These are phyloP conservation scores for Aspergillus tamarii DNA, from an alignment of 2,329 filamentous ascomycete species.

Conservation along the genomic window DNA sequence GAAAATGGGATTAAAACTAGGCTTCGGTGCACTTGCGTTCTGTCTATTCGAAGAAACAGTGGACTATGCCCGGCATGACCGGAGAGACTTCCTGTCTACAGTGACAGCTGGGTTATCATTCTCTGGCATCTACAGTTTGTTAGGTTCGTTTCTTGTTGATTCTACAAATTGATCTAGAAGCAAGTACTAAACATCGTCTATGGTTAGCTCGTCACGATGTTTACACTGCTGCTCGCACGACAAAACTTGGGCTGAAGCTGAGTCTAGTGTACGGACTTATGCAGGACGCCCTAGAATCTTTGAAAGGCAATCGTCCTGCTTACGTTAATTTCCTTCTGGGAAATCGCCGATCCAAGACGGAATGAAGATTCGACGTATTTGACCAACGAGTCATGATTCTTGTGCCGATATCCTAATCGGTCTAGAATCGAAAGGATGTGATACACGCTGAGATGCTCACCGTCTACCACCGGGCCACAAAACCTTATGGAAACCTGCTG, in stretches of 20 bases:
- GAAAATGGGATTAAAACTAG: constrained; percentile 71
- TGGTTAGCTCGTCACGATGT: constrained; percentile 74
- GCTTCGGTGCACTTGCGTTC: constrained; percentile 74
- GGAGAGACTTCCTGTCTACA: constrained; percentile 77
- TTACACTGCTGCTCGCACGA: constrained; percentile 74
- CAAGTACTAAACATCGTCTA: not conserved
- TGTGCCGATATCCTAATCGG: not conserved
- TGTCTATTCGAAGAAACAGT: constrained; percentile 83
- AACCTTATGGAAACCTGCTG: not conserved
- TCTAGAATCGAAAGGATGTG: not conserved
- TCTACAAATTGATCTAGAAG: not conserved
- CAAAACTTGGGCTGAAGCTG: constrained; percentile 76
- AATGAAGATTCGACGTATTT: constrained; percentile 17
- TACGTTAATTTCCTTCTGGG: constrained; percentile 71
- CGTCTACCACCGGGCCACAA: not conserved
- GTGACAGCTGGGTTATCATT: constrained; percentile 81
- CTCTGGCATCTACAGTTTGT: constrained; percentile 82
- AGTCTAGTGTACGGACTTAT: constrained; percentile 78
- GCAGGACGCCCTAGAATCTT: constrained; percentile 73
- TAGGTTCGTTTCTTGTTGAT: constrained; percentile 62
- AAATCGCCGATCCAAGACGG: constrained; percentile 37
- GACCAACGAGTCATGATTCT: constrained; percentile 15
- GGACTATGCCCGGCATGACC: constrained; percentile 63
- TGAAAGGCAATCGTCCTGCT: constrained; percentile 71
- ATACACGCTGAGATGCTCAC: not conserved